Percentiles rank a stretch among this genome's conserved stretches.
phyloP scores from a whole-genome alignment of 2,329 filamentous ascomycete genomes.

The Penicillium sp. region DNA sequence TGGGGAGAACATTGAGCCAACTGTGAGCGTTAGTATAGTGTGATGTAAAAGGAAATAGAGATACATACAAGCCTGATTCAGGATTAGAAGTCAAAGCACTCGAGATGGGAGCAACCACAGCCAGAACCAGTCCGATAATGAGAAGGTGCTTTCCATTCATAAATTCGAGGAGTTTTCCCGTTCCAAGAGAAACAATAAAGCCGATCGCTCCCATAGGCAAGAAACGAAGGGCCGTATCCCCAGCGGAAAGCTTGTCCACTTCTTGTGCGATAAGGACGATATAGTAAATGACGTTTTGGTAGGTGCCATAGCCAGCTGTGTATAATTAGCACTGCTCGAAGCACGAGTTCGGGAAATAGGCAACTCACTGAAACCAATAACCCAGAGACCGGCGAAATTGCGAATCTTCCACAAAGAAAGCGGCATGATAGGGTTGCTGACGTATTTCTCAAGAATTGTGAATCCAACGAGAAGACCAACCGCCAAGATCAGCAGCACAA shows the following conservation, averaged over 20 bases:
- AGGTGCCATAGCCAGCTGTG: constrained; percentile 42
- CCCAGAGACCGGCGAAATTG: constrained; percentile 48
- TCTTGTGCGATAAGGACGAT: constrained; percentile 44
- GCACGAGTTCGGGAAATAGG: accelerated
- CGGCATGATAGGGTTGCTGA: constrained; percentile 47
- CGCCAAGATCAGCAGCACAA: constrained; percentile 41
- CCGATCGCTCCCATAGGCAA: constrained; percentile 43
- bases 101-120: constrained; percentile 40
- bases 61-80: constrained; percentile 24
- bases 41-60: neutral
- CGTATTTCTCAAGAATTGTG: constrained; percentile 43
- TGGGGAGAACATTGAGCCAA: constrained; percentile 42
- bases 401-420: constrained; percentile 46
- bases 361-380: constrained; percentile 42
- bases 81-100: constrained; percentile 26
- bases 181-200: constrained; percentile 37
- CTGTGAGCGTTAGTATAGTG: constrained; percentile 17
- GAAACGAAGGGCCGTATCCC: constrained; percentile 41
- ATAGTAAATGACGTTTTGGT: constrained; percentile 45
- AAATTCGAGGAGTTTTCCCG: constrained; percentile 37
- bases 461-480: constrained; percentile 41
- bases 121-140: constrained; percentile 34
- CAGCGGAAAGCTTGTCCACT: constrained; percentile 39
- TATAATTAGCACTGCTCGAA: constrained; percentile 3
- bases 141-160: constrained; percentile 41